Evolutionary conservation across 1,139 yeast species (phyloP).

Genomic region (Geotrichum phurueaensis): DNA sequence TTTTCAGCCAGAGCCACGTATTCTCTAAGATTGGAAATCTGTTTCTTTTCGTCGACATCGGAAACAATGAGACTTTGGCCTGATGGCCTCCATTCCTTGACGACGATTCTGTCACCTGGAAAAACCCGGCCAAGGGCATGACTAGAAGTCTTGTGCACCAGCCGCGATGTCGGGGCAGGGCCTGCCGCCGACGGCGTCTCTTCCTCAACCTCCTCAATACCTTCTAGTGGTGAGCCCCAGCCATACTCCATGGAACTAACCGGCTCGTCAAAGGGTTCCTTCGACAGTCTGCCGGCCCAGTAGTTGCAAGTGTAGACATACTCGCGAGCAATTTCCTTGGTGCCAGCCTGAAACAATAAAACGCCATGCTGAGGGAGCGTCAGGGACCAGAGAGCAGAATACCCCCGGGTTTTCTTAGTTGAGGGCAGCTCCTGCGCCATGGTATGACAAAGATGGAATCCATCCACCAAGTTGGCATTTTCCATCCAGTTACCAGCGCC

Average conservation of each 20-base stretch:
- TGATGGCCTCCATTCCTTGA: slow-evolving; percentile 34
- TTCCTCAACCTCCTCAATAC: slow-evolving; percentile 3
- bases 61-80: slow-evolving; percentile 32
- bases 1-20: slow-evolving; percentile 28
- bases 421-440: slow-evolving; percentile 32
- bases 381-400: slow-evolving; percentile 33
- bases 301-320: slow-evolving; percentile 74
- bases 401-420: slow-evolving; percentile 28
- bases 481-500: slow-evolving; percentile 66
- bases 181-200: neutral
- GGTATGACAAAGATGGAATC: slow-evolving; percentile 30
- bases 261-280: slow-evolving; percentile 58
- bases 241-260: slow-evolving; percentile 76
- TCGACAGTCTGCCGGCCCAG: slow-evolving; percentile 81
- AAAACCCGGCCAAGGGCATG: slow-evolving; percentile 9
- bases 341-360: slow-evolving; percentile 45
- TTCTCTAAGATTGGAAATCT: slow-evolving; percentile 26
- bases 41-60: slow-evolving; percentile 30
- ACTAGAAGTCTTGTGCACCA: slow-evolving; percentile 4
- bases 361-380: slow-evolving; percentile 35
- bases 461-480: slow-evolving; percentile 29
- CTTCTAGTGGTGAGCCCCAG: slow-evolving; percentile 43
- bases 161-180: neutral
- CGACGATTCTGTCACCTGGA: slow-evolving; percentile 28
- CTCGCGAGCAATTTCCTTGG: slow-evolving; percentile 59